These are phyloP conservation scores for Schizochytrium sp. DNA, from an alignment of 108 stramenopile genomes.

Conservation along the genomic window DNA sequence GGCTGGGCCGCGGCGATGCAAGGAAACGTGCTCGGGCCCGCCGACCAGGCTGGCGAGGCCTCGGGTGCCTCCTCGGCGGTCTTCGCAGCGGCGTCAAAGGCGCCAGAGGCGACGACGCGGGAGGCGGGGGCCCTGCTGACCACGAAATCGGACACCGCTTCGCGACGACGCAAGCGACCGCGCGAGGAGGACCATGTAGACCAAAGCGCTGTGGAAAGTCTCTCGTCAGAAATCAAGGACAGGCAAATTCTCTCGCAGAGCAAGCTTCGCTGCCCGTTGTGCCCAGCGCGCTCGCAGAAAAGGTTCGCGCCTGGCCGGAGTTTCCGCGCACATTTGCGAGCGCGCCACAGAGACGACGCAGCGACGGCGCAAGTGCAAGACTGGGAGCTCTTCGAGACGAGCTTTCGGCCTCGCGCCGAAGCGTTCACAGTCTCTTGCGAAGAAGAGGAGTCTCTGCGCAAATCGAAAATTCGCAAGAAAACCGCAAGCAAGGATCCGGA, in stretches of 20 bases:
- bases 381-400: not conserved
- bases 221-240: too few species aligned
- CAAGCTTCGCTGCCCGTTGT: not conserved
- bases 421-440: not conserved
- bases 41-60: too few species aligned
- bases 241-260: not conserved
- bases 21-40: too few species aligned
- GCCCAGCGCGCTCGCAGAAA: not conserved
- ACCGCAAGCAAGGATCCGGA: not conserved
- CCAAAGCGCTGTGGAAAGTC: too few species aligned
- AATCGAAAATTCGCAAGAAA: too few species aligned
- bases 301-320: not conserved
- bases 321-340: not conserved
- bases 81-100: too few species aligned
- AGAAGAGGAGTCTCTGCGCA: too few species aligned
- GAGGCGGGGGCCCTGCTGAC: too few species aligned
- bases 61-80: too few species aligned
- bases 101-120: too few species aligned
- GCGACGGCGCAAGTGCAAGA: not conserved
- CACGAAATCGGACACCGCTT: not conserved
- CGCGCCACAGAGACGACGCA: not conserved
- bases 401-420: not conserved
- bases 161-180: not conserved
- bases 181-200: not conserved
- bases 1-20: too few species aligned